A percentile compares a stretch with the other conserved stretches of the same genome.
These are phyloP conservation scores for Mallotus repandus DNA, from an alignment of 441 rosid genomes.

Conservation along the genomic window DNA sequence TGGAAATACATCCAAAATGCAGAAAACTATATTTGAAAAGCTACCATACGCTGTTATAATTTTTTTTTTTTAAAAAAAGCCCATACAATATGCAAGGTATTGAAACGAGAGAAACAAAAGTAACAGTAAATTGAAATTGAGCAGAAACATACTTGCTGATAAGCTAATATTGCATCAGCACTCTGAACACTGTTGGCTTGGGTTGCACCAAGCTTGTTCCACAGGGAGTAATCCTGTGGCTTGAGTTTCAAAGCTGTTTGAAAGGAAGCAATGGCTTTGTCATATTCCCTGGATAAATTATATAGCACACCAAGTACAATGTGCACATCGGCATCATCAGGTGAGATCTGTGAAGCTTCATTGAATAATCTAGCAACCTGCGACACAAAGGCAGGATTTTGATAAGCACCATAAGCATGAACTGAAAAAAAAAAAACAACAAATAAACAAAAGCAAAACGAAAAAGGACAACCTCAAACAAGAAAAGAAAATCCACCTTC, in stretches of 20 bases:
- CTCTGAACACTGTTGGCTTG: constrained; percentile 98
- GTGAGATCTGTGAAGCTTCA: constrained; percentile 88
- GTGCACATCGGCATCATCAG: constrained; percentile 96
- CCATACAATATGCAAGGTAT: constrained; percentile 1
- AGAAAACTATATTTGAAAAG: not conserved
- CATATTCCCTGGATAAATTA: constrained; percentile 89
- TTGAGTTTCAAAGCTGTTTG: constrained; percentile 80
- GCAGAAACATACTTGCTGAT: constrained; percentile 62
- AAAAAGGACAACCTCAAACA: not conserved
- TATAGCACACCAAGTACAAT: constrained; percentile 89
- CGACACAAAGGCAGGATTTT: constrained; percentile 12
- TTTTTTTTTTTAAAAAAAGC: not conserved
- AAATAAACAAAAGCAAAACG: too few relatives aligned
- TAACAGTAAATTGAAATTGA: not conserved
- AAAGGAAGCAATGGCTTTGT: constrained; percentile 83
- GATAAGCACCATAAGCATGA: not conserved
- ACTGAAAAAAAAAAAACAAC: not conserved
- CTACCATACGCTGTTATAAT: not conserved
- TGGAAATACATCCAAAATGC: not conserved
- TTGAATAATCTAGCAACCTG: constrained; percentile 74
- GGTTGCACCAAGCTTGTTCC: constrained; percentile 99
- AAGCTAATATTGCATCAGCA: constrained; percentile 96
- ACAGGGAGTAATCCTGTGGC: constrained; percentile 96
- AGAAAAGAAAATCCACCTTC: not conserved
- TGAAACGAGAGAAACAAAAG: not conserved